Conservation (phyloP, 805 yeast genomes). For the Saccharomycopsis schoenii region DNA sequence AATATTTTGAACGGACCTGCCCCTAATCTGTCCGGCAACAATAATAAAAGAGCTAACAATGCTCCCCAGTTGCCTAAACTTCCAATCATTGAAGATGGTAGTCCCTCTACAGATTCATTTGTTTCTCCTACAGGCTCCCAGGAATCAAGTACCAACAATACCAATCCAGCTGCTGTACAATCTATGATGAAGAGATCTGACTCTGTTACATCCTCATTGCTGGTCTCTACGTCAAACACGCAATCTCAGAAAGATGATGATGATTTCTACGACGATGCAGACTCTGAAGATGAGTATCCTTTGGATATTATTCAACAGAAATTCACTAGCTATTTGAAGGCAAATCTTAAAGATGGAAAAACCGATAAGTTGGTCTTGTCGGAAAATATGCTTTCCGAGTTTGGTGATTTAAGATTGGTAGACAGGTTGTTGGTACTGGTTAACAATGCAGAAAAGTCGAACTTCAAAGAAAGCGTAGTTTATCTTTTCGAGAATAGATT, state of each 20-base stretch:
- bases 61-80: neutral
- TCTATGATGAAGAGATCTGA: conserved; percentile 4
- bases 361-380: conserved; percentile 3
- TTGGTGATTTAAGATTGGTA: conserved; percentile 16
- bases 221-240: conserved; percentile 10
- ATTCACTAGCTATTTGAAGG: conserved; percentile 5
- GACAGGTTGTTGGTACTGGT: conserved; percentile 9
- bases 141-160: neutral
- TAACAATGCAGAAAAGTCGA: conserved; percentile 3
- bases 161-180: neutral
- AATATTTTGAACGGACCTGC: conserved; percentile 4
- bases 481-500: conserved; percentile 10
- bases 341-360: neutral
- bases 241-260: conserved; percentile 6
- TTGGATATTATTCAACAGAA: neutral
- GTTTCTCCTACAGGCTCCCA: neutral
- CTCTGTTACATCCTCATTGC: conserved; percentile 7
- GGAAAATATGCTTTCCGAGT: conserved; percentile 2
- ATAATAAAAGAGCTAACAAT: neutral
- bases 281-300: neutral
- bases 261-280: neutral
- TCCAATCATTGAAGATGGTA: neutral
- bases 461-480: conserved; percentile 5
- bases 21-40: neutral
- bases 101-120: neutral